These are phyloP conservation scores for Penstemon davidsonii DNA, from an alignment of 257 asterid genomes.

Conservation along the genomic window DNA sequence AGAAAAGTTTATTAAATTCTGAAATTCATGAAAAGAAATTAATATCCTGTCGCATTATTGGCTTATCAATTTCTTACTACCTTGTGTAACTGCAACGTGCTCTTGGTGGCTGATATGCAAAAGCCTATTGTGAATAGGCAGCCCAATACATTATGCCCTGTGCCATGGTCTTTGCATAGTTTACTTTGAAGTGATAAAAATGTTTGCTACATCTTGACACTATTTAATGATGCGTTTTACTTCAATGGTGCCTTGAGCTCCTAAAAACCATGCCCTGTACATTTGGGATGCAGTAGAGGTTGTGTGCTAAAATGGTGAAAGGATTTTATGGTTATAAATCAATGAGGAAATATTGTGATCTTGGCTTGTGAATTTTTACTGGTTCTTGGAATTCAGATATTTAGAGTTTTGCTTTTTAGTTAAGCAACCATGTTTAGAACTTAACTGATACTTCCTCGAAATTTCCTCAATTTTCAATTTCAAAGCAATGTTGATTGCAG, in stretches of 20 bases:
- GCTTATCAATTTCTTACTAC: too few species aligned
- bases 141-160: background rate
- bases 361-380: too few species aligned
- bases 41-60: background rate
- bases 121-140: background rate
- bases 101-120: background rate
- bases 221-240: too few species aligned
- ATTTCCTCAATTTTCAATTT: conserved; percentile 27
- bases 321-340: too few species aligned
- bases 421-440: background rate
- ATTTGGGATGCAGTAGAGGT: background rate
- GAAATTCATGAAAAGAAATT: background rate
- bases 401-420: background rate
- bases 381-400: background rate
- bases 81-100: background rate
- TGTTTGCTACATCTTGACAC: too few species aligned
- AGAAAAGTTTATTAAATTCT: background rate
- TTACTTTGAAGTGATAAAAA: too few species aligned
- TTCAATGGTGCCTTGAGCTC: too few species aligned
- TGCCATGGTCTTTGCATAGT: too few species aligned
- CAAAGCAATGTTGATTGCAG: conserved; percentile 45
- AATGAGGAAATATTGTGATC: too few species aligned
- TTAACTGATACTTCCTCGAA: conserved; percentile 9
- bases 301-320: background rate
- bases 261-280: background rate